A percentile compares a stretch with the other conserved stretches of the same genome.
phyloP scores from a whole-genome alignment of 345 rosid species.

The Corymbia maculata region DNA sequence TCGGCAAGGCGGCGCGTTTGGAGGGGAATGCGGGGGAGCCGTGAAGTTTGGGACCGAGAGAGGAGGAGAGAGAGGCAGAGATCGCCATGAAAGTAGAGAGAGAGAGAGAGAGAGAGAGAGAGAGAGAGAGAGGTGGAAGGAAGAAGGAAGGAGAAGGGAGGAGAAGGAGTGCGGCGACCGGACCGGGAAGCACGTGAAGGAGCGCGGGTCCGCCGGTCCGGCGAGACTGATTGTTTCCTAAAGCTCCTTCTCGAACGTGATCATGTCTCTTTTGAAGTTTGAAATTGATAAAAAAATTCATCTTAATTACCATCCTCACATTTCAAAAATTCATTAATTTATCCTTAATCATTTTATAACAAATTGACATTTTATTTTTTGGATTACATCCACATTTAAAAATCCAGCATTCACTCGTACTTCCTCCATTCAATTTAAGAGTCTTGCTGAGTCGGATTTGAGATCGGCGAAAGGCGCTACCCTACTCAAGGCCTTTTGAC shows the following conservation, averaged over 20 bases:
- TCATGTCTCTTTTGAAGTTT: background rate
- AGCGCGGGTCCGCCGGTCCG: background rate
- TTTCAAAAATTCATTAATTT: background rate
- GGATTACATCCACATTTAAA: background rate
- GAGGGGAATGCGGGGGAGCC: background rate
- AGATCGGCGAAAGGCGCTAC: background rate
- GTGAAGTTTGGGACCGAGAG: conserved; percentile 2
- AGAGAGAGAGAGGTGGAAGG: background rate
- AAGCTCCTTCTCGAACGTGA: background rate
- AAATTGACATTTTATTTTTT: too few relatives aligned
- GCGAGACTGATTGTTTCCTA: background rate
- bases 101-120: background rate
- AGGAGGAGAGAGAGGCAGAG: background rate
- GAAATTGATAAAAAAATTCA: background rate
- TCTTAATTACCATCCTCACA: too few relatives aligned
- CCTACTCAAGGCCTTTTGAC: too few relatives aligned
- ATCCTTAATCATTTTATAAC: too few relatives aligned
- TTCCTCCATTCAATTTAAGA: too few relatives aligned
- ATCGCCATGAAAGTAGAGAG: background rate
- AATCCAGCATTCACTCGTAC: too few relatives aligned
- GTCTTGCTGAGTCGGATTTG: background rate
- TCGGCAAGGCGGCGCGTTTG: background rate
- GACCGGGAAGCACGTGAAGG: background rate
- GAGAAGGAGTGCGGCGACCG: background rate
- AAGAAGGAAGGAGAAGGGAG: background rate